Conservation (phyloP, 768 basidiomycete species). For the Xerocomellus chrysenteron region DNA sequence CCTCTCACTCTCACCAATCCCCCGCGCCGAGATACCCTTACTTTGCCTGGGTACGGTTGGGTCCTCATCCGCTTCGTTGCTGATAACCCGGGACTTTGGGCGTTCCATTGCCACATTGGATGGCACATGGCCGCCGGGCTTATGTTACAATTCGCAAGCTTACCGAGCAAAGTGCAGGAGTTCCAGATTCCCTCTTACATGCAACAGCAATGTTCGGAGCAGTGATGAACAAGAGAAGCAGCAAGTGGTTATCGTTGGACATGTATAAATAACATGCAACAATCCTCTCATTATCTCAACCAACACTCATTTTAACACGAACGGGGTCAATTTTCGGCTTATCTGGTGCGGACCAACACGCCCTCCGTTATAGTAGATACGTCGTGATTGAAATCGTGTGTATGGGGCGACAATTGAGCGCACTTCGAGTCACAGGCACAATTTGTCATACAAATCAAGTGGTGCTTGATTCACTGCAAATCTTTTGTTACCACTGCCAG, state of each 20-base stretch:
- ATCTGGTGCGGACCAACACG: background rate
- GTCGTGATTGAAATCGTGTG: background rate
- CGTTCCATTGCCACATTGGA: slow-evolving; percentile 43
- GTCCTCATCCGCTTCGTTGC: slow-evolving; percentile 40
- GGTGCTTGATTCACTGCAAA: too few relatives aligned
- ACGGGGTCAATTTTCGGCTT: background rate
- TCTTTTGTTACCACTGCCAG: slow-evolving; percentile 29
- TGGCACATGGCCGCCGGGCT: slow-evolving; percentile 44
- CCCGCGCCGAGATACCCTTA: slow-evolving; percentile 41
- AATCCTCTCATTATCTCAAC: background rate
- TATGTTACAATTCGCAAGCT: slow-evolving; percentile 40
- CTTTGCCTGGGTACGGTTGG: slow-evolving; percentile 40
- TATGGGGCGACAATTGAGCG: slow-evolving; percentile 2
- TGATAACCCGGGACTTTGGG: slow-evolving; percentile 47
- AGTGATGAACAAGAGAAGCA: slow-evolving; percentile 26
- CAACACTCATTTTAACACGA: background rate
- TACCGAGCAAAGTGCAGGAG: slow-evolving; percentile 35
- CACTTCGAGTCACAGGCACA: background rate
- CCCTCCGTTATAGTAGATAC: background rate
- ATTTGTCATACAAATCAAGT: too few relatives aligned
- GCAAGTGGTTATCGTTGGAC: slow-evolving; percentile 17
- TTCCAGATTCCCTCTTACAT: slow-evolving; percentile 37
- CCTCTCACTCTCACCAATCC: slow-evolving; percentile 36
- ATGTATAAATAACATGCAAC: slow-evolving; percentile 5
- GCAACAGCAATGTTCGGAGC: slow-evolving; percentile 33